Evolutionary conservation across 805 yeast genomes (phyloP).

Genomic region (Torulaspora microellipsoides): DNA sequence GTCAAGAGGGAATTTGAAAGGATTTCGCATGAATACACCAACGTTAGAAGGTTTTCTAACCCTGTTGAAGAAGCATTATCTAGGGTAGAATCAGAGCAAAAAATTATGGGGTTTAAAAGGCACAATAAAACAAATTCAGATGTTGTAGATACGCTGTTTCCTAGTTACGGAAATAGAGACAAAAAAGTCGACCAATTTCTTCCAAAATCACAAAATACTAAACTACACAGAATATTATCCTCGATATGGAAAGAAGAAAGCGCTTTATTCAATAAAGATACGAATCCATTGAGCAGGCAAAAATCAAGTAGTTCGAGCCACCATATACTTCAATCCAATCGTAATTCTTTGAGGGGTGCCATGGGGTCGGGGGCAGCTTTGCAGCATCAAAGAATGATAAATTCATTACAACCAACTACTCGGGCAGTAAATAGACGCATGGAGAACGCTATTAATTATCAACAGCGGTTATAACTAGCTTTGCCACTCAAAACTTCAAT

Average conservation of each 20-base stretch:
- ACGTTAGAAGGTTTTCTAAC: constrained; percentile 61
- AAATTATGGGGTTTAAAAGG: constrained; percentile 10
- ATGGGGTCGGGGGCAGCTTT: constrained; percentile 15
- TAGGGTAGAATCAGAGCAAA: constrained; percentile 38
- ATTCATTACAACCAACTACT: constrained; percentile 37
- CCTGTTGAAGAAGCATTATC: constrained; percentile 64
- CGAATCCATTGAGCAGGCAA: constrained; percentile 22
- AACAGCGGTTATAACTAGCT: constrained; percentile 11
- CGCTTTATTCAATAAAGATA: constrained; percentile 22
- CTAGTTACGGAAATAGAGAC: constrained; percentile 6
- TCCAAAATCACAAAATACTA: constrained; percentile 19
- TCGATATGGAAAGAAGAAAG: constrained; percentile 33
- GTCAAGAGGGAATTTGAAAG: constrained; percentile 74
- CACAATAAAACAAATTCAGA: constrained; percentile 6
- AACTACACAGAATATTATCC: constrained; percentile 24
- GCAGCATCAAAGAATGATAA: constrained; percentile 28
- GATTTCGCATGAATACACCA: constrained; percentile 66
- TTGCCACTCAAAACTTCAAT: not conserved
- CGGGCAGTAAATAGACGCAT: constrained; percentile 39
- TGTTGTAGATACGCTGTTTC: constrained; percentile 6
- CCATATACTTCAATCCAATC: constrained; percentile 11
- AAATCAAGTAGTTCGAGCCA: constrained; percentile 10
- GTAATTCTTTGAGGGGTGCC: constrained; percentile 17
- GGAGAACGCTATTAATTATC: constrained; percentile 21
- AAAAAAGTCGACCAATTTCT: constrained; percentile 18